phyloP scores from a whole-genome alignment of 441 rosid genomes.

The Caryocar brasiliense region DNA sequence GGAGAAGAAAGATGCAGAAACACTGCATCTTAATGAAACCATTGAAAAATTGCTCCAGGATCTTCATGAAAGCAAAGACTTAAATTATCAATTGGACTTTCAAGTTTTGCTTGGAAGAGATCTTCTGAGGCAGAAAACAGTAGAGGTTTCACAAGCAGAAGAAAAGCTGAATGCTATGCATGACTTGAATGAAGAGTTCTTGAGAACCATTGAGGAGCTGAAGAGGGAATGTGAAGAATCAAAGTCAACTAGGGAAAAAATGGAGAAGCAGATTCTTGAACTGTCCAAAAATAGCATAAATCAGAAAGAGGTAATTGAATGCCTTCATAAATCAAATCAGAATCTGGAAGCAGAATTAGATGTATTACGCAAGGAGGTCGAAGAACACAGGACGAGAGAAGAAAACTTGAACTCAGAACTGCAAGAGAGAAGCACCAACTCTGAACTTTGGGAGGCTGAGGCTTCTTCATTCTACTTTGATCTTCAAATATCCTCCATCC shows the following conservation, averaged over 20 bases:
- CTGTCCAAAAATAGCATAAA: conserved; percentile 28
- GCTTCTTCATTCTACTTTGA: conserved; percentile 63
- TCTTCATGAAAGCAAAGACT: conserved; percentile 38
- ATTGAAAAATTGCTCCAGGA: conserved; percentile 48
- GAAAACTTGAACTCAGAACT: conserved; percentile 47
- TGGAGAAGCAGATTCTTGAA: conserved; percentile 38
- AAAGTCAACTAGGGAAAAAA: conserved; percentile 19
- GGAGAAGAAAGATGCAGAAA: conserved; percentile 43
- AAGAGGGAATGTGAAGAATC: conserved; percentile 45
- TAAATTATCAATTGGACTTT: conserved; percentile 47
- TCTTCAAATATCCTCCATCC: conserved; percentile 46
- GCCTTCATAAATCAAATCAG: conserved; percentile 40
- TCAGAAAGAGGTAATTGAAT: conserved; percentile 44
- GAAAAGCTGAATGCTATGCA: conserved; percentile 48
- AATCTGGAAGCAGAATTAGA: conserved; percentile 44
- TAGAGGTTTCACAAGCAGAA: conserved; percentile 52
- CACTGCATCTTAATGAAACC: conserved; percentile 30
- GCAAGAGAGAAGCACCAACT: conserved; percentile 49
- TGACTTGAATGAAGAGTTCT: conserved; percentile 36
- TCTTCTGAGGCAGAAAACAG: conserved; percentile 43
- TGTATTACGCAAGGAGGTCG: conserved; percentile 38
- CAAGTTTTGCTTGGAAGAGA: conserved; percentile 41
- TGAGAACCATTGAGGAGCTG: conserved; percentile 49
- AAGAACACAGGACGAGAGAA: conserved; percentile 39
- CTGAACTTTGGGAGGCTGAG: conserved; percentile 60